Percentiles rank a stretch among this genome's conserved stretches.
Evolutionary conservation across 2,329 filamentous ascomycete species (phyloP).

Genomic region (Ilyonectria destructans): DNA sequence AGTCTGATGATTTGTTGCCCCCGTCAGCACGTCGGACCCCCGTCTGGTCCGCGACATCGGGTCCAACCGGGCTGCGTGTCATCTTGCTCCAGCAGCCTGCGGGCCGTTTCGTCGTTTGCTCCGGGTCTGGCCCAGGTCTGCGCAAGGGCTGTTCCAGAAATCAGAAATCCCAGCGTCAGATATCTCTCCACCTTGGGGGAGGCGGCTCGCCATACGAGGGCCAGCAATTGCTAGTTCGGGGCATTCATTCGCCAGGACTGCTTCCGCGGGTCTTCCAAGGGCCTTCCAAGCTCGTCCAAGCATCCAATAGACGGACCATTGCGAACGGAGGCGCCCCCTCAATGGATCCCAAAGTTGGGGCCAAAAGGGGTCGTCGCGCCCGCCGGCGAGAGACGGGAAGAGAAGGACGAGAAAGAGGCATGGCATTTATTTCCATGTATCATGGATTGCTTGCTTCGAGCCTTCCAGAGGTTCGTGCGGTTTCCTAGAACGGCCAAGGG

Average conservation of each 20-base stretch:
- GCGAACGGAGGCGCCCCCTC: neutral
- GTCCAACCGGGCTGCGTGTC: conserved; percentile 43
- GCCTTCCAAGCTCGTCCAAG: conserved; percentile 19
- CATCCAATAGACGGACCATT: conserved; percentile 16
- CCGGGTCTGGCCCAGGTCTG: conserved; percentile 20
- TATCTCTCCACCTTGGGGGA: conserved; percentile 27
- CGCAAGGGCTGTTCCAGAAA: conserved; percentile 24
- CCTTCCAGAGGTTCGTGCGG: conserved; percentile 30
- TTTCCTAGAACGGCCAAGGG: conserved; percentile 33
- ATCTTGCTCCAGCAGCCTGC: conserved; percentile 21
- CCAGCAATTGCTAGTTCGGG: conserved; percentile 11
- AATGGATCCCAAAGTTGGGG: conserved; percentile 13
- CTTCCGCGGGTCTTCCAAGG: conserved; percentile 19
- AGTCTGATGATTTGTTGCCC: conserved; percentile 43
- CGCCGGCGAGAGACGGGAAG: conserved; percentile 8
- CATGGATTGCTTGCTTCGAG: conserved; percentile 13
- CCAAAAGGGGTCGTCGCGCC: conserved; percentile 10
- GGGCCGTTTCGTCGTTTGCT: conserved; percentile 7
- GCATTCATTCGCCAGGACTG: conserved; percentile 16
- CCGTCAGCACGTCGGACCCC: conserved; percentile 28
- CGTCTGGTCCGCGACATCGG: conserved; percentile 40
- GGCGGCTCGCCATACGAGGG: conserved; percentile 20
- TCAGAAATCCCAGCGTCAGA: conserved; percentile 18
- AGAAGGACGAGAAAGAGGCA: conserved; percentile 9
- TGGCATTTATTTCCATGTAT: conserved; percentile 6